Evolutionary conservation across 768 basidiomycete genomes (phyloP).

Genomic region (Trametes coccinea): DNA sequence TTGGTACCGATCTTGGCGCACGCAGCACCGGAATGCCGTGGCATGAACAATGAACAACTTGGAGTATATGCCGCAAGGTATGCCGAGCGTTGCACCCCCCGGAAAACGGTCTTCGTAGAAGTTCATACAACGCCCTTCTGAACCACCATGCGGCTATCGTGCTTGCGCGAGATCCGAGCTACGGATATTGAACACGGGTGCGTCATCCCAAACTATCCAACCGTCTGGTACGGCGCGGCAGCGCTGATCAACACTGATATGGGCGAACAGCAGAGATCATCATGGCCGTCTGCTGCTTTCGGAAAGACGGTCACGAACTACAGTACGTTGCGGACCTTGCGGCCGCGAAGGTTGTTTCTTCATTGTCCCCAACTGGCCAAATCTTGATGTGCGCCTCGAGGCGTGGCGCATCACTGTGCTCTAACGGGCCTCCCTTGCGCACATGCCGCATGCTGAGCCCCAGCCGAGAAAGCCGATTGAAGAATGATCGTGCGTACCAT

Average conservation of each 20-base stretch:
- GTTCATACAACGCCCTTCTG: not conserved
- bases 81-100: not conserved
- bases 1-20: too few species aligned
- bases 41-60: not conserved
- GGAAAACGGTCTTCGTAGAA: not conserved
- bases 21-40: not conserved
- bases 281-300: not conserved
- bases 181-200: not conserved
- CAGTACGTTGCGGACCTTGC: conserved; percentile 8
- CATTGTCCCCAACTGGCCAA: not conserved
- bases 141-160: conserved; percentile 5
- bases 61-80: not conserved
- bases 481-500: too few species aligned
- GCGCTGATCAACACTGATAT: conserved; percentile 13
- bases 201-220: not conserved
- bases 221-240: not conserved
- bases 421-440: too few species aligned
- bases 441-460: too few species aligned
- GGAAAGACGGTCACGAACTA: not conserved
- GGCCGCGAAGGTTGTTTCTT: conserved; percentile 12
- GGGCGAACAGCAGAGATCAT: conserved; percentile 2
- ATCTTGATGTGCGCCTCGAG: conserved; percentile 1
- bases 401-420: not conserved
- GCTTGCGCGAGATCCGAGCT: conserved; percentile 5
- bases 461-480: too few species aligned